Base-by-base conservation (phyloP, 2,329 filamentous ascomycete genomes). In the Trichoderma sp. region DNA sequence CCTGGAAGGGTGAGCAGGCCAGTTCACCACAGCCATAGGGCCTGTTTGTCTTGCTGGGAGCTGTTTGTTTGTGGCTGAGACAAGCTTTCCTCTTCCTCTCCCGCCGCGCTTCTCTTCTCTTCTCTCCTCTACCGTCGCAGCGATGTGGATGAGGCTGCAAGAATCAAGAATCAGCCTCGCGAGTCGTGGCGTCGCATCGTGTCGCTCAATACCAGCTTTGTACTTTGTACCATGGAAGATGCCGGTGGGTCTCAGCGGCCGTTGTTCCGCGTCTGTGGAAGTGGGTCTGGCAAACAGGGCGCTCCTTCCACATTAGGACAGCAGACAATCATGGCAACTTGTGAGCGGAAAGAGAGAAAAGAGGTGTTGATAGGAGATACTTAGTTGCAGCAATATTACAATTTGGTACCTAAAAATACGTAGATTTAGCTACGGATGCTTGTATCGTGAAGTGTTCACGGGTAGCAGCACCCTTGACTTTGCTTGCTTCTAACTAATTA, bases 1-100 rank as follows among this genome's bases (percentile, higher is more conserved):
- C 67, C 60, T 62, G 51, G 57, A 62, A 21, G 67, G 60, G 32
- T 36, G 6, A 15, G 15, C 15, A 61, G 15, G n/a, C 21, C 21
- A 18, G 57, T 57, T 28, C 39, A 53, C 56, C 39, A 26, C 66
- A 69, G 66, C 66, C 66, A 69, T 69, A 53, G 66, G 60, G 66
- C 39, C 28, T 15, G 7, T 68, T 21, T 6, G 21, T 14, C 8
- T 21, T 21, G 15, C 8, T 21, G 32, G 34, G 26, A n/a, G 24
- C 3, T n/a, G n/a, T 24, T 34, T 28, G 24, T 57, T 34, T 39
- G 26, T 57, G 64, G 34, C 51, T 15, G 51, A 57, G 21, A 57
- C 11, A 15, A 24, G 57, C 18, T 7, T 3, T 60, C 28, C 14
- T 32, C 18, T 60, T 60, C 57, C 6, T 60, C 57, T 34, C 18